Evolutionary conservation across 2,329 filamentous ascomycete species (phyloP).

Genomic region (Arthrobotrys megalospora): DNA sequence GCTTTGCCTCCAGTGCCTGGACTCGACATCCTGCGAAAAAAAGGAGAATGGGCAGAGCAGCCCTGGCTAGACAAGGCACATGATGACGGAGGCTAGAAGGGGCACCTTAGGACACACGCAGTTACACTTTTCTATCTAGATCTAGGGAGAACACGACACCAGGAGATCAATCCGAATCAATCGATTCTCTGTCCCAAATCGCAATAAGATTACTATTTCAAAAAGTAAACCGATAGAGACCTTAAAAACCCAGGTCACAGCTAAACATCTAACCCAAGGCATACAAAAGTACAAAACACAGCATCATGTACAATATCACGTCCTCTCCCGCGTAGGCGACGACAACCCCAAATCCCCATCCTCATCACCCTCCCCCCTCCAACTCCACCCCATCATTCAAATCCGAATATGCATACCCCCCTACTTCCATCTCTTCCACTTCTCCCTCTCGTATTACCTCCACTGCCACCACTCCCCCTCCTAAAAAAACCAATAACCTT

Average conservation of each 20-base stretch:
- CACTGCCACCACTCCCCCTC: slow-evolving; percentile 17
- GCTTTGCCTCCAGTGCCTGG: too few species aligned
- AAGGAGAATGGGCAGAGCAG: too few species aligned
- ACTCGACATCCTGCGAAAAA: too few species aligned
- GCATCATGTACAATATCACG: neutral
- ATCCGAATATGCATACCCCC: slow-evolving; percentile 26
- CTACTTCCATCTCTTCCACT: slow-evolving; percentile 21
- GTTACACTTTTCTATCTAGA: too few species aligned
- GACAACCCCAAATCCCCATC: slow-evolving; percentile 28
- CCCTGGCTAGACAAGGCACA: too few species aligned
- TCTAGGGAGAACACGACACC: too few species aligned
- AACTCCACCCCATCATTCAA: slow-evolving; percentile 30
- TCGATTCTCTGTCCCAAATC: neutral
- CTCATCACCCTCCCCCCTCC: slow-evolving; percentile 24
- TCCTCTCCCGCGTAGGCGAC: slow-evolving; percentile 1
- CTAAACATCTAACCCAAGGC: neutral
- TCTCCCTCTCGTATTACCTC: slow-evolving; percentile 19
- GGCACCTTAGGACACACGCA: too few species aligned
- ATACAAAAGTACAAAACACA: neutral
- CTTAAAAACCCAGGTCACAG: neutral
- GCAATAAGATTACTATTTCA: neutral
- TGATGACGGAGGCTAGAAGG: too few species aligned
- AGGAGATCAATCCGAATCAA: too few species aligned
- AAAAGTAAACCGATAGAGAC: neutral
- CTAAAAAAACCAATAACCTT: slow-evolving; percentile 65